Conservation (phyloP, 805 yeast species). For the Saccharomycopsis vini region DNA sequence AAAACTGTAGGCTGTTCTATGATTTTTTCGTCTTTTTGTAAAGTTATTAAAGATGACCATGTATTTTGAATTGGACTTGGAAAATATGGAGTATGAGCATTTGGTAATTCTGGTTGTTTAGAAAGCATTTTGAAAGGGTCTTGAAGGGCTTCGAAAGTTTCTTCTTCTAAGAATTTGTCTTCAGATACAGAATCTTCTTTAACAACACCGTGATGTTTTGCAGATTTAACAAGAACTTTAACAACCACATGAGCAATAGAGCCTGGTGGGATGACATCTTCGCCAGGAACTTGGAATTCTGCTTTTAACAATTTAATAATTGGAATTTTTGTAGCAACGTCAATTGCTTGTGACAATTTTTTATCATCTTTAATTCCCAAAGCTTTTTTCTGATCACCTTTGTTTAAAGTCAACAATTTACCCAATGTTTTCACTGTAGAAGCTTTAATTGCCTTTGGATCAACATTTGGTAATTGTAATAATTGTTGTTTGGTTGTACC, state of each 20-base stretch:
- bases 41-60: slow-evolving; percentile 64
- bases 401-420: slow-evolving; percentile 53
- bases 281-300: slow-evolving; percentile 83
- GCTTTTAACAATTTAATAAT: slow-evolving; percentile 57
- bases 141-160: slow-evolving; percentile 54
- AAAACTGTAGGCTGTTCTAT: slow-evolving; percentile 57
- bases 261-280: slow-evolving; percentile 56
- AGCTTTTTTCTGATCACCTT: slow-evolving; percentile 44
- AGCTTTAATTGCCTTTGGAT: slow-evolving; percentile 34
- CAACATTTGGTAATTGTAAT: slow-evolving; percentile 74
- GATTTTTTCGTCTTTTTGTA: slow-evolving; percentile 73
- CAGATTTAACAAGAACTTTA: slow-evolving; percentile 68
- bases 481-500: slow-evolving; percentile 48
- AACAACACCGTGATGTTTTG: slow-evolving; percentile 50
- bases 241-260: slow-evolving; percentile 68
- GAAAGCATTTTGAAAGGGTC: slow-evolving; percentile 62
- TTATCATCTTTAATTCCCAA: slow-evolving; percentile 44
- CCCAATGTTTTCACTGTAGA: slow-evolving; percentile 51
- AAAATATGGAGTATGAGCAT: slow-evolving; percentile 65
- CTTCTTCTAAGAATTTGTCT: slow-evolving; percentile 37
- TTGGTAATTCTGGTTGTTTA: slow-evolving; percentile 61
- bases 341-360: slow-evolving; percentile 40
- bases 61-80: slow-evolving; percentile 39
- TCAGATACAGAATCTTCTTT: slow-evolving; percentile 28
- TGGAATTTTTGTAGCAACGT: slow-evolving; percentile 60